These are phyloP conservation scores for Escallonia rubra DNA, from an alignment of 129 eudicot species.

Conservation along the genomic window DNA sequence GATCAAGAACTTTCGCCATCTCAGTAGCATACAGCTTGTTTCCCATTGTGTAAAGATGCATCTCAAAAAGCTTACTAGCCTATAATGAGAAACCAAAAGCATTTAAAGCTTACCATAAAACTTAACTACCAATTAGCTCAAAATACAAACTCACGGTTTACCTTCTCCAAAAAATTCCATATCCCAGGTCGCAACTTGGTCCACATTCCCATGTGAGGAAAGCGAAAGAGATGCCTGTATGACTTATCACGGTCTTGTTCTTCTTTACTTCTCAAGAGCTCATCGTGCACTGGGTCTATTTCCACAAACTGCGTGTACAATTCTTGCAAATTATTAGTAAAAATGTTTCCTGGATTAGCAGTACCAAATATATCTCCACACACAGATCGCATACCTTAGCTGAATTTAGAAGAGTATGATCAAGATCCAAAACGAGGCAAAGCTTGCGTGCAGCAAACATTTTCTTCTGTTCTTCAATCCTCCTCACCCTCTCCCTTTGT, in stretches of 20 bases:
- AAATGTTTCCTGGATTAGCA: background rate
- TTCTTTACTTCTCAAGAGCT: conserved; percentile 85
- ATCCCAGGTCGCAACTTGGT: conserved; percentile 95
- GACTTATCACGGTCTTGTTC: conserved; percentile 90
- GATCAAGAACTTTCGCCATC: conserved; percentile 99
- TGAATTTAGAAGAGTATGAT: conserved; percentile 95
- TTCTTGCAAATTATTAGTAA: background rate
- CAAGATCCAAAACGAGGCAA: conserved; percentile 95
- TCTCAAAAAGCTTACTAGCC: conserved; percentile 93
- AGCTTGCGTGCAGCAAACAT: conserved; percentile 82
- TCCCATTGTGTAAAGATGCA: conserved; percentile 99
- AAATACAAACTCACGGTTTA: conserved; percentile 1
- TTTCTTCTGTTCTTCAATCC: conserved; percentile 91
- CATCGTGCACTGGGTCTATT: conserved; percentile 78
- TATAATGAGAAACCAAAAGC: conserved; percentile 11
- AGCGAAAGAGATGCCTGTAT: conserved; percentile 75
- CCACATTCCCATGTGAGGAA: conserved; percentile 99
- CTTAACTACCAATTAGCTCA: background rate
- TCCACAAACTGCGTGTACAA: conserved; percentile 58
- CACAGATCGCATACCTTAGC: conserved; percentile 59
- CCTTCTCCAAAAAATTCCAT: conserved; percentile 98
- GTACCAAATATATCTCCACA: background rate
- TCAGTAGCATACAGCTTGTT: conserved; percentile 95
- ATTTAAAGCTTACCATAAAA: background rate
- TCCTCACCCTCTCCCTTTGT: conserved; percentile 84